Evolutionary conservation across 1,139 yeast species (phyloP).

Genomic region (Candida neerlandica): DNA sequence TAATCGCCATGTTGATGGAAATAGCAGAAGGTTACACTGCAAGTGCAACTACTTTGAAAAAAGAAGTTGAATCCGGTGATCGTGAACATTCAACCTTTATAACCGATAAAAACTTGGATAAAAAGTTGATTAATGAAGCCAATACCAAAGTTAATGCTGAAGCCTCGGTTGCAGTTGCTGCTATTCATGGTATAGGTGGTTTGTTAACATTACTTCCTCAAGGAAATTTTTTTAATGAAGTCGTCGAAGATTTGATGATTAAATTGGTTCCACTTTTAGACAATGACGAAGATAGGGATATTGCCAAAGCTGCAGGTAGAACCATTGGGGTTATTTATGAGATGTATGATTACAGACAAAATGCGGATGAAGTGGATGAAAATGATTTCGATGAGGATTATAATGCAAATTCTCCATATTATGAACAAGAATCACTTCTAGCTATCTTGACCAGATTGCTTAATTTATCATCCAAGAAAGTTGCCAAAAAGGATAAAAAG

Average conservation of each 20-base stretch:
- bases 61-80: conserved; percentile 42
- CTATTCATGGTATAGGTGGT: conserved; percentile 52
- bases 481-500: conserved; percentile 64
- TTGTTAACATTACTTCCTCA: conserved; percentile 45
- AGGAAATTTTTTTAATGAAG: conserved; percentile 46
- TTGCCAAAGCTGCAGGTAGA: conserved; percentile 58
- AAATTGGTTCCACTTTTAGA: conserved; percentile 46
- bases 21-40: conserved; percentile 46
- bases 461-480: conserved; percentile 54
- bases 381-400: conserved; percentile 43
- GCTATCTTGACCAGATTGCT: conserved; percentile 48
- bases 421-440: conserved; percentile 56
- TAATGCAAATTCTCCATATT: conserved; percentile 56
- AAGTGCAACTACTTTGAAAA: conserved; percentile 37
- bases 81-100: conserved; percentile 47
- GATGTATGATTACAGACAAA: conserved; percentile 49
- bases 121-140: conserved; percentile 40
- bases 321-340: conserved; percentile 67
- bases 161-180: conserved; percentile 43
- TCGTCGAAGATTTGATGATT: conserved; percentile 37
- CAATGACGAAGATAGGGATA: conserved; percentile 43
- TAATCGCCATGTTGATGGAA: conserved; percentile 45
- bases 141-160: conserved; percentile 35
- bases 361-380: conserved; percentile 27
- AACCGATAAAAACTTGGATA: conserved; percentile 40